Evolutionary conservation across 257 asterid genomes (phyloP).

Genomic region (Solanum commersonii): DNA sequence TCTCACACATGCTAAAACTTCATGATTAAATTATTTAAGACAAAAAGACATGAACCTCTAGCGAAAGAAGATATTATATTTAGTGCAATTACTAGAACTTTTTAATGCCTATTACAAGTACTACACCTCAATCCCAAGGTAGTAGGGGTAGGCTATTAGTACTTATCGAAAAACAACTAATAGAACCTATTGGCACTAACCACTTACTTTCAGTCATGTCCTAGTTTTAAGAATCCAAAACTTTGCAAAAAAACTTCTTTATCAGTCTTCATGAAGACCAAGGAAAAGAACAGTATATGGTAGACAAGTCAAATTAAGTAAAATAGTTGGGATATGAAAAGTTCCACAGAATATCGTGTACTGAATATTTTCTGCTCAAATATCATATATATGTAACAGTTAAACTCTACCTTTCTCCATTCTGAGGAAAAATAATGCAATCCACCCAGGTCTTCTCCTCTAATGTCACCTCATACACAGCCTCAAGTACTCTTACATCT

Average conservation of each 20-base stretch:
- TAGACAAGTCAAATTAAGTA: background rate
- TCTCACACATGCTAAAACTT: background rate
- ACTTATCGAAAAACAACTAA: background rate
- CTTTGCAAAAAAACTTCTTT: background rate
- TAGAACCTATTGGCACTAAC: background rate
- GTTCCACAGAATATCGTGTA: background rate
- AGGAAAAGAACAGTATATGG: background rate
- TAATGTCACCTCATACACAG: slow-evolving; percentile 49
- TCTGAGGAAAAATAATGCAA: slow-evolving; percentile 84
- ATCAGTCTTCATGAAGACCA: background rate
- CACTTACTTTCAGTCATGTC: background rate
- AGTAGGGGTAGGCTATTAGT: background rate
- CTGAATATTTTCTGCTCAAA: background rate
- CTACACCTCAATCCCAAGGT: background rate
- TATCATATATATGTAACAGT: background rate
- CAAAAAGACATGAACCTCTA: background rate
- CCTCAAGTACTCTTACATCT: slow-evolving; percentile 87
- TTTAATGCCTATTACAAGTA: background rate
- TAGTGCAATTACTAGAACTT: background rate
- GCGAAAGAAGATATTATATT: background rate
- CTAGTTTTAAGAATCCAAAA: background rate
- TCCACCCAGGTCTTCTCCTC: slow-evolving; percentile 51
- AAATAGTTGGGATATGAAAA: background rate
- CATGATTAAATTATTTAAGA: background rate
- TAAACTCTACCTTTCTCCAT: slow-evolving; percentile 60